Evolutionary conservation across 1,284 basidiomycete species (phyloP).

Genomic region (Cryptococcus depauperatus): DNA sequence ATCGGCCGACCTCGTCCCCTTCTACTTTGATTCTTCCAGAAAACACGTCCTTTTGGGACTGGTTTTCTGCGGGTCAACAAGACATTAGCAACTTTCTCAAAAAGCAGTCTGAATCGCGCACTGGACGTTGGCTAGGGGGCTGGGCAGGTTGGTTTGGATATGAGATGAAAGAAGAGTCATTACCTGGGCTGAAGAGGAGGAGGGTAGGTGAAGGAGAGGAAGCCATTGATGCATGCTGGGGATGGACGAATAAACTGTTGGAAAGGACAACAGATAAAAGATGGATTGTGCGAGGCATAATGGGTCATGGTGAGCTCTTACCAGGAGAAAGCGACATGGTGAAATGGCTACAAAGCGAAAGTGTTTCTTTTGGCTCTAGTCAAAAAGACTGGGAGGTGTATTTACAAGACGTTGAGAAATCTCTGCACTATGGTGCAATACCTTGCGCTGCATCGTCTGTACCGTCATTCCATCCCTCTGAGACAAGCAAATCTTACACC

Average conservation of each 20-base stretch:
- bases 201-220: slow-evolving; percentile 1
- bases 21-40: slow-evolving; percentile 9
- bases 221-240: slow-evolving; percentile 40
- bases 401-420: slow-evolving; percentile 2
- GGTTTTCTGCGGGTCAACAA: slow-evolving; percentile 31
- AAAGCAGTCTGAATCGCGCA: not conserved
- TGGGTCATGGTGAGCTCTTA: slow-evolving; percentile 3
- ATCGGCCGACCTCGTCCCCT: slow-evolving; percentile 7
- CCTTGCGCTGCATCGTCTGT: slow-evolving; percentile 9
- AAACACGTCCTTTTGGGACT: slow-evolving; percentile 39
- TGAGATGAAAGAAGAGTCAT: slow-evolving; percentile 51
- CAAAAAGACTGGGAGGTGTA: slow-evolving; percentile 19
- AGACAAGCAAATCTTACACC: slow-evolving; percentile 53
- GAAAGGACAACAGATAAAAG: slow-evolving; percentile 38
- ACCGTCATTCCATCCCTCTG: slow-evolving; percentile 36
- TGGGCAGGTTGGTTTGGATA: slow-evolving; percentile 52
- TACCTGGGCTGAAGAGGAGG: slow-evolving; percentile 34
- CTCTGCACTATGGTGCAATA: slow-evolving; percentile 5
- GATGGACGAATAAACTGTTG: slow-evolving; percentile 45
- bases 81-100: slow-evolving; percentile 9
- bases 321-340: slow-evolving; percentile 17
- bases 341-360: slow-evolving; percentile 26
- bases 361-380: slow-evolving; percentile 27
- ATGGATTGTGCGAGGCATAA: slow-evolving; percentile 47
- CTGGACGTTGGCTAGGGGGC: slow-evolving; percentile 45